Base-by-base conservation (phyloP, 176 grass and related monocot species). In the Alopecurus myosuroides region DNA sequence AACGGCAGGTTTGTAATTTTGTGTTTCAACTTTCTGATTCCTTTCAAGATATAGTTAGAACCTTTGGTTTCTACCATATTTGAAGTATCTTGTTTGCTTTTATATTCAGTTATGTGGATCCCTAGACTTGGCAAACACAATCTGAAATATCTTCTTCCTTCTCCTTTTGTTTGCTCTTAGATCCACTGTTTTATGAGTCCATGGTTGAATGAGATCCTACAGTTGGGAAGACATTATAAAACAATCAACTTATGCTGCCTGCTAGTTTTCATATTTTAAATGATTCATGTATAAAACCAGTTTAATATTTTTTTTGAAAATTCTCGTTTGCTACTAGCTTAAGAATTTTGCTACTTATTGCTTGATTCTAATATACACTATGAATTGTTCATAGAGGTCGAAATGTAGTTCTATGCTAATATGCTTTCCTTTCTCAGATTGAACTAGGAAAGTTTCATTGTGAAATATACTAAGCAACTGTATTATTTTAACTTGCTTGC, bases 1-100 rank as follows among this genome's bases (percentile, higher is more conserved):
- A 81, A 89, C 5, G 75, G 88, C 61, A 93, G 91, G 96, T 98
- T 85, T 86, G 86, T 90, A 26, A 56, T 23, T 52, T 57, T 85
- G 10, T 62, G 66, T 3, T 52, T 75, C 45, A 50, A 74, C 15
- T 68, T 86, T 46, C 55, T 48, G 23, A 76, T 37, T 55, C 18
- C 41, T 80, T 48, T 37, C 5, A 34, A 71, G 35, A 41, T 60
- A 71, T 51, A 50, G 41, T n/a, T 80, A 70, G n/a, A 65, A 74
- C 6, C 66, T 79, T 52, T 72, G 41, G 11, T 71, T 57, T 70
- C 40, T 29, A 52, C 23, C 53, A 45, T 62, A 64, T 19, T 62
- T 86, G 77, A 70, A 62, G 70, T 26, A 39, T 76, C 19, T 34
- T 45, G 22, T 85, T 60, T 76, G 53, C 26, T 64, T 33, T 80